Evolutionary conservation across 2,329 filamentous ascomycete species (phyloP).

Genomic region (Phaeoacremonium minimum): DNA sequence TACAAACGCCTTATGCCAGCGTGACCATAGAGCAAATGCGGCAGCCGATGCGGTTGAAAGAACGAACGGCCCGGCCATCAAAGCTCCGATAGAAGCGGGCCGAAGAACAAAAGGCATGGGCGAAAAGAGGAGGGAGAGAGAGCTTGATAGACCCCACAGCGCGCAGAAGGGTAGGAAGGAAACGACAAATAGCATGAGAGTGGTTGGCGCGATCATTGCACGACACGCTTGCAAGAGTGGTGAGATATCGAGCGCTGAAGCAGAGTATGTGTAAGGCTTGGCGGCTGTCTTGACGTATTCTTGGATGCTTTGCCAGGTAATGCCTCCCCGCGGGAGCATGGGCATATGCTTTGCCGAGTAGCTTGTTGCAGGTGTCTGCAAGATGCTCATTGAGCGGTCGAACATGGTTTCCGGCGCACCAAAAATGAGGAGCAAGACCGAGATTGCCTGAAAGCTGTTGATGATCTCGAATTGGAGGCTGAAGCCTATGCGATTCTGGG

Average conservation of each 20-base stretch:
- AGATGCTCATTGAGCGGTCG: conserved; percentile 30
- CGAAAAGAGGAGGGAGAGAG: conserved; percentile 42
- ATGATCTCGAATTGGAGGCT: conserved; percentile 47
- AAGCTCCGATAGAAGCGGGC: conserved; percentile 33
- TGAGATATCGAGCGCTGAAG: conserved; percentile 16
- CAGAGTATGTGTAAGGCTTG: conserved; percentile 31
- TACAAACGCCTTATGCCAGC: conserved; percentile 10
- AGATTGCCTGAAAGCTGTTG: conserved; percentile 39
- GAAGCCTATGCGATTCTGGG: conserved; percentile 33
- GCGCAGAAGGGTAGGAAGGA: conserved; percentile 39
- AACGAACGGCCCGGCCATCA: conserved; percentile 40
- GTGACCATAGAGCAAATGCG: conserved; percentile 20
- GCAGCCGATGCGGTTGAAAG: conserved; percentile 28
- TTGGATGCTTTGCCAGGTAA: conserved; percentile 25
- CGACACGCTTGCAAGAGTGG: conserved; percentile 40
- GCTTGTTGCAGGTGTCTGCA: conserved; percentile 18
- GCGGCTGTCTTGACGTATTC: conserved; percentile 32
- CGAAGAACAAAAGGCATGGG: conserved; percentile 36
- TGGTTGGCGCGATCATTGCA: conserved; percentile 45
- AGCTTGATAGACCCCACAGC: conserved; percentile 41
- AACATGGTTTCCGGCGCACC: conserved; percentile 49
- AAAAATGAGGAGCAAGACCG: conserved; percentile 41
- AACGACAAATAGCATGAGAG: conserved; percentile 37
- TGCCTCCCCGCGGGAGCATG: conserved; percentile 15
- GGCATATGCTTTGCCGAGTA: conserved; percentile 20